Conservation (phyloP, 2,329 filamentous ascomycete species). For the Penicillium griseofulvum region DNA sequence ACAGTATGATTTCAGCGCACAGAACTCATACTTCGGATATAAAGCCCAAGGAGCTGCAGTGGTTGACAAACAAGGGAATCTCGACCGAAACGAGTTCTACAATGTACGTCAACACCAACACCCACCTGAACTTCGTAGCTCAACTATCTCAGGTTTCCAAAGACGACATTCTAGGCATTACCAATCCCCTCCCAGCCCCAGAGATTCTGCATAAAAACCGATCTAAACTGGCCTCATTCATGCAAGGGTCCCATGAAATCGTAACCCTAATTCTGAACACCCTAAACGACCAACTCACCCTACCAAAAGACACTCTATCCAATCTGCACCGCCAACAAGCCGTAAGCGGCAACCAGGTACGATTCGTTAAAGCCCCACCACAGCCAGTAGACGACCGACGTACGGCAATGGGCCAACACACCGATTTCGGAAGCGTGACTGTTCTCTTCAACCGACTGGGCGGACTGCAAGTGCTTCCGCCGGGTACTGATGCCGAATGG, state of each 20-base stretch:
- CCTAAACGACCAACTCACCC: slow-evolving; percentile 46
- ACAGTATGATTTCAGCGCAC: slow-evolving; percentile 53
- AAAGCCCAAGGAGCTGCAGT: slow-evolving; percentile 49
- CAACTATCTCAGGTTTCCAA: slow-evolving; percentile 45
- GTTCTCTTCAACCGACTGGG: slow-evolving; percentile 57
- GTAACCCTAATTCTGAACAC: slow-evolving; percentile 46
- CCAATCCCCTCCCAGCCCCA: slow-evolving; percentile 43
- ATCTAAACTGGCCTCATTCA: slow-evolving; percentile 44
- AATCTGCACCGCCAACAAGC: slow-evolving; percentile 47
- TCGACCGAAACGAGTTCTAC: slow-evolving; percentile 56
- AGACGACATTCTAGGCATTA: slow-evolving; percentile 50
- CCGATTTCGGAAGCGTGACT: slow-evolving; percentile 57
- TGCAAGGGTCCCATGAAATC: slow-evolving; percentile 45
- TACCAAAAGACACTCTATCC: slow-evolving; percentile 43
- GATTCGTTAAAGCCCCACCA: slow-evolving; percentile 52
- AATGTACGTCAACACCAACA: slow-evolving; percentile 41
- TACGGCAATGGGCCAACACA: slow-evolving; percentile 53
- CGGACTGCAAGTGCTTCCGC: slow-evolving; percentile 54
- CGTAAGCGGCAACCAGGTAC: slow-evolving; percentile 53
- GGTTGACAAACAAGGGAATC: slow-evolving; percentile 49
- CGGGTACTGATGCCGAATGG: slow-evolving; percentile 46
- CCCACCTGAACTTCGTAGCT: neutral
- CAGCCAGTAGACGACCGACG: slow-evolving; percentile 44
- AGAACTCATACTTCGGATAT: slow-evolving; percentile 55
- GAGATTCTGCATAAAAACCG: slow-evolving; percentile 40